Conservation (phyloP, 73 alveolate species). For the Symbiodinium natans region DNA sequence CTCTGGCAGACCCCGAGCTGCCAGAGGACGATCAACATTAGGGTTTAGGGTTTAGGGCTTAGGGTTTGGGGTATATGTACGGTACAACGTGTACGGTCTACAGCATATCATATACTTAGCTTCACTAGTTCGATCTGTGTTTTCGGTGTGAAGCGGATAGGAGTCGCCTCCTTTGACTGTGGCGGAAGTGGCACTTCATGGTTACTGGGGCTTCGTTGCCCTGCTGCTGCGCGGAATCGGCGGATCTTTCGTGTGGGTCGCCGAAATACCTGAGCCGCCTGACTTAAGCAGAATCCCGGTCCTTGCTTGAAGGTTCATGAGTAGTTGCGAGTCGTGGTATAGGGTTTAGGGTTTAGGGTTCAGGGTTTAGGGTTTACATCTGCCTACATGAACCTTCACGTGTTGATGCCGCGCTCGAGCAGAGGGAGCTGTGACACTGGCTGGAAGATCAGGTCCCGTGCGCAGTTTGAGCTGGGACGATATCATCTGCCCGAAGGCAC, state of each 20-base stretch:
- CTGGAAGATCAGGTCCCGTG: background rate
- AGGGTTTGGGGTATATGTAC: too few relatives aligned
- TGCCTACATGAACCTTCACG: too few relatives aligned
- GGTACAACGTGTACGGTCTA: too few relatives aligned
- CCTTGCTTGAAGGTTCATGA: background rate
- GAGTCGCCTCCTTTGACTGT: background rate
- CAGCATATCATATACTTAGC: too few relatives aligned
- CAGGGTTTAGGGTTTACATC: too few relatives aligned
- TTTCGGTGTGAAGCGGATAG: background rate
- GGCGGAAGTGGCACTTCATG: background rate
- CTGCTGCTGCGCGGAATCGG: background rate
- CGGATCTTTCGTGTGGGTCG: background rate
- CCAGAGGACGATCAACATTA: background rate
- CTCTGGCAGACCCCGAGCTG: background rate
- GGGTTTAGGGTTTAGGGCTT: too few relatives aligned
- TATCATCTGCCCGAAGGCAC: background rate
- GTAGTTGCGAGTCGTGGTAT: too few relatives aligned
- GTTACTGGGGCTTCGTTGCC: background rate
- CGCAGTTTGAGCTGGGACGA: background rate
- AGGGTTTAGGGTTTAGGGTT: too few relatives aligned
- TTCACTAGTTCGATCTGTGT: too few relatives aligned
- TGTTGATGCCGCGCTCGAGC: too few relatives aligned
- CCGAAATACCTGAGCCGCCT: background rate
- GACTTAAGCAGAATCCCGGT: background rate
- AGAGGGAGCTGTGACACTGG: background rate